Base-by-base conservation (phyloP, 2,329 filamentous ascomycete species). In the Aspergillus niger region DNA sequence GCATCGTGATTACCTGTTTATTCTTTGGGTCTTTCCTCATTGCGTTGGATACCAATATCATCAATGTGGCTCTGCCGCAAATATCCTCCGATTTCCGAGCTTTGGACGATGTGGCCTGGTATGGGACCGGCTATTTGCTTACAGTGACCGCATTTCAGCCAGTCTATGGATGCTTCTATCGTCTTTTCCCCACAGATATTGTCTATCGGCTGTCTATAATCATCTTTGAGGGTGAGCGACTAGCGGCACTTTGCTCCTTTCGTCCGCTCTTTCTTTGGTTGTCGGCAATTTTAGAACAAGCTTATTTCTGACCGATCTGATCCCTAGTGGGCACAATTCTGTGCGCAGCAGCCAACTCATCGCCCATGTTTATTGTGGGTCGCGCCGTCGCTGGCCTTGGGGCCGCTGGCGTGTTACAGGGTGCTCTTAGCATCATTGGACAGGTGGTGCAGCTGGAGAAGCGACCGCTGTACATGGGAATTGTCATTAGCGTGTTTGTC, bases 41-140 rank as follows among this genome's bases (percentile, higher is more conserved):
- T 24, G 53, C 60, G 5, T 30, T 63, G 8, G 57, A 63, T 13
- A 43, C 32, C 8, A 73, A 74, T 2, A 77, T 77, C 10, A 67
- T 78, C 53, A 69, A 71, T 3, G 76, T 72, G 2, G 76, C 75
- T 7, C 72, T 79, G 13, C 76, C 76, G 1, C 55, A 57, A 6
- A 78, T 79, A 15, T 75, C 76, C 2, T 64, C 69, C 3, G 63
- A 74, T n/a, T 78, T 79, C 54, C 63, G 73, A 8, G 68, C 67
- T 26, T 70, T 77, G 17, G 65, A 63, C 22, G 71, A 77, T 44
- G 72, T 79, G 20, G 74, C 70, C 13, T 79, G 77, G 76, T 78
- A 78, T 70, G 84, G 82, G 13, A 84, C 83, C 28, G 81, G 83
- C n/a, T 66, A 63, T 43, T 36, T 68, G n/a, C 57, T 65, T 1